These are phyloP conservation scores for Endocarpon pusillum DNA, from an alignment of 495 filamentous ascomycete species.

Conservation along the genomic window DNA sequence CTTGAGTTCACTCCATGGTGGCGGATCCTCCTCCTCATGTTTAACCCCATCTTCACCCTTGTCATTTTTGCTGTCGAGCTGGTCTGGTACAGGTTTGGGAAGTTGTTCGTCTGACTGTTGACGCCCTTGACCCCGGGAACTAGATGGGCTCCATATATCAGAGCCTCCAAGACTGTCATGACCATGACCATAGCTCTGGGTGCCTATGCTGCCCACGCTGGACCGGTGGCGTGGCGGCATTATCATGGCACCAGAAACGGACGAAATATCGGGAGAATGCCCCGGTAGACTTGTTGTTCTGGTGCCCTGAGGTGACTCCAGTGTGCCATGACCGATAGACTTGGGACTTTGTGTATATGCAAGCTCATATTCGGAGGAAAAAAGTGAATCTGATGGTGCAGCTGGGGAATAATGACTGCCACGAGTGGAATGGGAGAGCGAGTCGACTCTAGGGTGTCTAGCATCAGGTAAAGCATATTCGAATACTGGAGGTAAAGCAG, in stretches of 20 bases:
- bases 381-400: not conserved
- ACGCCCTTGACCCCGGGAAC: conserved; percentile 6
- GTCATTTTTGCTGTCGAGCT: conserved; percentile 11
- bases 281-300: not conserved
- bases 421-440: not conserved
- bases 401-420: not conserved
- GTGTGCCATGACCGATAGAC: not conserved
- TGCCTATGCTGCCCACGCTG: not conserved
- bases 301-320: not conserved
- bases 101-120: conserved; percentile 3
- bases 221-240: not conserved
- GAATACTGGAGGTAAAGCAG: not conserved
- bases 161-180: conserved; percentile 24
- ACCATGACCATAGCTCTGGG: conserved; percentile 24
- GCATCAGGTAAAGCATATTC: not conserved
- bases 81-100: conserved; percentile 1
- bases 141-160: conserved; percentile 8
- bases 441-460: not conserved
- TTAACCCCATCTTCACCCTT: conserved; percentile 11
- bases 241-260: not conserved
- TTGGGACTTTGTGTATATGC: not conserved
- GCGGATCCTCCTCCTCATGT: conserved; percentile 39
- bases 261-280: not conserved
- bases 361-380: not conserved
- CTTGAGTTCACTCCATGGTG: conserved; percentile 89